A percentile compares a stretch with the other conserved stretches of the same genome.
These are phyloP conservation scores for Camellia sinensis DNA, from an alignment of 148 eudicot species.

Conservation along the genomic window DNA sequence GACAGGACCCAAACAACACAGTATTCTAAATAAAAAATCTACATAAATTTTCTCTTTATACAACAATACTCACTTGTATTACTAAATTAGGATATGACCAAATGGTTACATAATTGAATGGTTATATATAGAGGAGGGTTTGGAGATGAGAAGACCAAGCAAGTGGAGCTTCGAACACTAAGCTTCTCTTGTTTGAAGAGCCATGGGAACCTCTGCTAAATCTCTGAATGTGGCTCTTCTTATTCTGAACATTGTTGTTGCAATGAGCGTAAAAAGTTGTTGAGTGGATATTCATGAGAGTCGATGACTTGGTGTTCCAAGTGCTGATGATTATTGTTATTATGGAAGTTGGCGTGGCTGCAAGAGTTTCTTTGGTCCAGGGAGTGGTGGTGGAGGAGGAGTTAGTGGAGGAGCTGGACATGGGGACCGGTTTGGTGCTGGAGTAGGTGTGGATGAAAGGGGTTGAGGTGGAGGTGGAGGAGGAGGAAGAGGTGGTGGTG, in stretches of 20 bases:
- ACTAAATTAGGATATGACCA: too few relatives aligned
- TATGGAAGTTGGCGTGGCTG: constrained; percentile 32
- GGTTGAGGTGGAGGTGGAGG: constrained; percentile 23
- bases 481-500: neutral
- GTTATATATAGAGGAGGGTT: neutral
- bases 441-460: constrained; percentile 7
- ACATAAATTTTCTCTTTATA: too few relatives aligned
- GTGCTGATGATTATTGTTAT: neutral
- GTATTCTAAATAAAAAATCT: too few relatives aligned
- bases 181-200: neutral
- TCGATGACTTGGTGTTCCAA: neutral
- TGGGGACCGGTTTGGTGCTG: neutral
- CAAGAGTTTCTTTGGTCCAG: constrained; percentile 25
- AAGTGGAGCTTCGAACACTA: neutral
- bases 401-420: constrained; percentile 21
- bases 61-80: too few relatives aligned
- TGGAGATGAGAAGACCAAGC: constrained; percentile 2
- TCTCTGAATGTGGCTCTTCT: constrained; percentile 15
- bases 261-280: neutral
- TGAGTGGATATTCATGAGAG: neutral
- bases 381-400: constrained; percentile 6
- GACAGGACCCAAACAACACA: too few relatives aligned
- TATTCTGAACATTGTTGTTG: constrained; percentile 18
- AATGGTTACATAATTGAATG: neutral
- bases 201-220: constrained; percentile 26